Percentiles rank a stretch among this genome's conserved stretches.
These are phyloP conservation scores for Moesziomyces globuligerus DNA, from an alignment of 1,284 basidiomycete species.

Conservation along the genomic window DNA sequence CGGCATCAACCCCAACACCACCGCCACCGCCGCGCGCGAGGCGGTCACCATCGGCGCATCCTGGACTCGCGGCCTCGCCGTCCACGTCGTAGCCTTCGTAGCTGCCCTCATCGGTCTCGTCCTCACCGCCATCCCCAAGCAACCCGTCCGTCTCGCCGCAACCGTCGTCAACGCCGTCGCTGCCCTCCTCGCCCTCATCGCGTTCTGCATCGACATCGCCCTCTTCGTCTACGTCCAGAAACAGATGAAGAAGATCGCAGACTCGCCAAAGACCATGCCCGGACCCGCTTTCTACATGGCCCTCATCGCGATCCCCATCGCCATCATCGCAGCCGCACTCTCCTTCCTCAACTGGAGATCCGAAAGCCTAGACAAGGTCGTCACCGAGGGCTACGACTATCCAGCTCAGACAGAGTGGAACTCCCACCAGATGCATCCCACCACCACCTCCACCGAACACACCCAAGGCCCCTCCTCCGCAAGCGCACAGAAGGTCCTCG, in stretches of 20 bases:
- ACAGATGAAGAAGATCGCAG: slow-evolving; percentile 19
- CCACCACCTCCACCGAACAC: slow-evolving; percentile 6
- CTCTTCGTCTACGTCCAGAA: slow-evolving; percentile 33
- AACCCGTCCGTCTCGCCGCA: slow-evolving; percentile 18
- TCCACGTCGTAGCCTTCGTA: slow-evolving; percentile 48
- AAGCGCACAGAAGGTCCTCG: slow-evolving; percentile 28
- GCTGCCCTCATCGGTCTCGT: slow-evolving; percentile 23
- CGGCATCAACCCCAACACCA: slow-evolving; percentile 22
- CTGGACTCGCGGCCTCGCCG: slow-evolving; percentile 46
- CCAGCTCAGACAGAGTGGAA: background rate
- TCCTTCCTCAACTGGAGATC: slow-evolving; percentile 20
- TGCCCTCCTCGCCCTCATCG: slow-evolving; percentile 18
- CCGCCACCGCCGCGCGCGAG: slow-evolving; percentile 12
- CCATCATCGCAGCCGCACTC: slow-evolving; percentile 9
- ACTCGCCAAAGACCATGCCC: slow-evolving; percentile 7
- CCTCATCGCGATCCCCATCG: slow-evolving; percentile 30
- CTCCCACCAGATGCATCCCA: slow-evolving; percentile 20
- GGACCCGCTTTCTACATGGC: slow-evolving; percentile 46
- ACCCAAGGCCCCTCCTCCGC: background rate
- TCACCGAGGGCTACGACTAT: slow-evolving; percentile 22
- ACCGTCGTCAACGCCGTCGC: slow-evolving; percentile 16
- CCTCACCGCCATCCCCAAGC: slow-evolving; percentile 29
- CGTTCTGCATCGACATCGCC: slow-evolving; percentile 39
- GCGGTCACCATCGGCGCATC: slow-evolving; percentile 20
- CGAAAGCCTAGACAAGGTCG: slow-evolving; percentile 14